A percentile compares a stretch with the other conserved stretches of the same genome.
Evolutionary conservation across 2,329 filamentous ascomycete species (phyloP).

Genomic region (Byssoonygena ceratinophila): DNA sequence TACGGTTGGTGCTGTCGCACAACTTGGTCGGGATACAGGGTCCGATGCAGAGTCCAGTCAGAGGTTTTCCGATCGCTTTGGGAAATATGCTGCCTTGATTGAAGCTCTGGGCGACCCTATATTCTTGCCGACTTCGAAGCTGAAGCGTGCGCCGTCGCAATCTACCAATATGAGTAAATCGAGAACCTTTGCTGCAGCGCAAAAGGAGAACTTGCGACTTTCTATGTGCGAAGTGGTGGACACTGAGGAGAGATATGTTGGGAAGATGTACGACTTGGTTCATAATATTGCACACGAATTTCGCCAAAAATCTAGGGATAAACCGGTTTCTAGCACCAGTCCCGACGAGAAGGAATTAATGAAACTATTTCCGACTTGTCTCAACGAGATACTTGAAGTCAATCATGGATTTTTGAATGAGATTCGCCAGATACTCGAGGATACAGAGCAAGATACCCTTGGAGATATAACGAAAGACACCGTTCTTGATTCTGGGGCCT

Average conservation of each 20-base stretch:
- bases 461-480: slow-evolving; percentile 59
- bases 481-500: slow-evolving; percentile 38
- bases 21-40: slow-evolving; percentile 48
- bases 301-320: slow-evolving; percentile 54
- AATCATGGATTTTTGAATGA: slow-evolving; percentile 73
- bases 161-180: slow-evolving; percentile 69
- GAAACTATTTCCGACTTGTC: slow-evolving; percentile 67
- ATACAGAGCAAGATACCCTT: slow-evolving; percentile 69
- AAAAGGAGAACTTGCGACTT: slow-evolving; percentile 74
- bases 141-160: slow-evolving; percentile 78
- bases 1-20: slow-evolving; percentile 53
- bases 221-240: slow-evolving; percentile 85
- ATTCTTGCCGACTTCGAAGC: slow-evolving; percentile 73
- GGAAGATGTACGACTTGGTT: slow-evolving; percentile 74
- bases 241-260: slow-evolving; percentile 88
- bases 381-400: slow-evolving; percentile 68
- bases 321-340: slow-evolving; percentile 52
- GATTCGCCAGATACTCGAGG: slow-evolving; percentile 65
- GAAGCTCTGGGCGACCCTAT: slow-evolving; percentile 71
- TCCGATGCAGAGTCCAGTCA: slow-evolving; percentile 55
- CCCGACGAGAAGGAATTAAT: slow-evolving; percentile 62
- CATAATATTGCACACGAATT: slow-evolving; percentile 72
- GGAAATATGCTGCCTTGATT: slow-evolving; percentile 64
- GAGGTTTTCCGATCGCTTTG: slow-evolving; percentile 60
- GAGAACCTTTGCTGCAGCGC: slow-evolving; percentile 65